phyloP scores from a whole-genome alignment of 2,329 filamentous ascomycete species.

The Tolypocladium paradoxum region DNA sequence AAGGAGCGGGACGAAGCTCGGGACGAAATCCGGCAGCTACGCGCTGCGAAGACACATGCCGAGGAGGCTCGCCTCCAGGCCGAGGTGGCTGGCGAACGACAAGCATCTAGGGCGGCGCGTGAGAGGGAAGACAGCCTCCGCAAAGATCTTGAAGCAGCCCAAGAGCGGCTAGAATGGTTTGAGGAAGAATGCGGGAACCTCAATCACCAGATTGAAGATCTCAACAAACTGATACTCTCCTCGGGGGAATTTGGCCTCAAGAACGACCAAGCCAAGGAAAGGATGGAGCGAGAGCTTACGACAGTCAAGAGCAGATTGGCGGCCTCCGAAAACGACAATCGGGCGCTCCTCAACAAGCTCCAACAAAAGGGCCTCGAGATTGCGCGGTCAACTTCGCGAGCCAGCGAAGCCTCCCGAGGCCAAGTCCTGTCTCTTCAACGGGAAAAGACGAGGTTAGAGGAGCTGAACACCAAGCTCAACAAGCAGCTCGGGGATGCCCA shows the following conservation, averaged over 20 bases:
- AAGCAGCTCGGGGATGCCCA: conserved; percentile 82
- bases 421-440: conserved; percentile 67
- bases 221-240: conserved; percentile 79
- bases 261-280: conserved; percentile 89
- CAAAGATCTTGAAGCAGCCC: conserved; percentile 70
- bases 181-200: conserved; percentile 70
- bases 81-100: conserved; percentile 70
- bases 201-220: conserved; percentile 68
- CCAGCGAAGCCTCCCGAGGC: conserved; percentile 70
- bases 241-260: conserved; percentile 83
- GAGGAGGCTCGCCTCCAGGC: conserved; percentile 80
- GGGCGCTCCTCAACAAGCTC: conserved; percentile 88
- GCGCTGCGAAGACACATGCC: conserved; percentile 71
- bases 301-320: conserved; percentile 82
- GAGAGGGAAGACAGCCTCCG: conserved; percentile 70
- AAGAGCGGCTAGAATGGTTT: conserved; percentile 65
- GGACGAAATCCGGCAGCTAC: conserved; percentile 69
- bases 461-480: conserved; percentile 68
- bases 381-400: conserved; percentile 77
- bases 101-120: conserved; percentile 63
- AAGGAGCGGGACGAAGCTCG: conserved; percentile 84
- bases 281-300: conserved; percentile 79
- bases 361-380: conserved; percentile 97
- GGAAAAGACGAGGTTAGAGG: conserved; percentile 74
- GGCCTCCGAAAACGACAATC: conserved; percentile 94